phyloP scores from a whole-genome alignment of 1,284 basidiomycete genomes.

The Cryptococcus wingfieldii region DNA sequence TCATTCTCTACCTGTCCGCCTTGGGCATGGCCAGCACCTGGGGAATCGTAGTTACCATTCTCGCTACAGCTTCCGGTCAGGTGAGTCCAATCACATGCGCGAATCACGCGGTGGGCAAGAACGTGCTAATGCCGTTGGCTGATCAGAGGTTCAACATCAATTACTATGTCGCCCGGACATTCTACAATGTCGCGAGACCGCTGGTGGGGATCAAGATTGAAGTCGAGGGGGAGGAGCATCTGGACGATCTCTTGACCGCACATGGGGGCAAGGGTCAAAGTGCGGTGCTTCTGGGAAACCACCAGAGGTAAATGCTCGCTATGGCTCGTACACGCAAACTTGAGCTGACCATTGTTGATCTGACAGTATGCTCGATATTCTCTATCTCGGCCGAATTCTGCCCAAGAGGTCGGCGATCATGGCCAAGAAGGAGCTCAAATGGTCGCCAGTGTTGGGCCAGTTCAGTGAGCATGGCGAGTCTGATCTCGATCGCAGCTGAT shows the following conservation, averaged over 20 bases:
- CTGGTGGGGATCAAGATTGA: slow-evolving; percentile 67
- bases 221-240: slow-evolving; percentile 81
- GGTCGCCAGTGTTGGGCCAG: slow-evolving; percentile 79
- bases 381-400: slow-evolving; percentile 81
- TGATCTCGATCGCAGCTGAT: not conserved
- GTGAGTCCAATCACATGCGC: slow-evolving; percentile 22
- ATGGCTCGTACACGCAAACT: not conserved
- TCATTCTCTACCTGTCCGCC: slow-evolving; percentile 68
- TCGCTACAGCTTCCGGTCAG: slow-evolving; percentile 64
- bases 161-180: slow-evolving; percentile 75
- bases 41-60: slow-evolving; percentile 68
- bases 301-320: slow-evolving; percentile 60
- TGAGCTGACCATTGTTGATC: not conserved
- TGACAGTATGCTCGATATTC: slow-evolving; percentile 72
- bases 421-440: slow-evolving; percentile 89
- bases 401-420: slow-evolving; percentile 80
- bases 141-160: slow-evolving; percentile 71
- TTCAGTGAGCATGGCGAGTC: slow-evolving; percentile 54
- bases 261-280: slow-evolving; percentile 50
- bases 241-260: slow-evolving; percentile 55
- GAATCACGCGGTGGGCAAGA: not conserved
- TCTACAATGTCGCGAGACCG: slow-evolving; percentile 68
- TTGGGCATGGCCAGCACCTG: slow-evolving; percentile 70
- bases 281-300: slow-evolving; percentile 77
- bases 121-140: slow-evolving; percentile 2